These are phyloP conservation scores for Picea glauca DNA, from an alignment of 75 land plant genomes.

Conservation along the genomic window DNA sequence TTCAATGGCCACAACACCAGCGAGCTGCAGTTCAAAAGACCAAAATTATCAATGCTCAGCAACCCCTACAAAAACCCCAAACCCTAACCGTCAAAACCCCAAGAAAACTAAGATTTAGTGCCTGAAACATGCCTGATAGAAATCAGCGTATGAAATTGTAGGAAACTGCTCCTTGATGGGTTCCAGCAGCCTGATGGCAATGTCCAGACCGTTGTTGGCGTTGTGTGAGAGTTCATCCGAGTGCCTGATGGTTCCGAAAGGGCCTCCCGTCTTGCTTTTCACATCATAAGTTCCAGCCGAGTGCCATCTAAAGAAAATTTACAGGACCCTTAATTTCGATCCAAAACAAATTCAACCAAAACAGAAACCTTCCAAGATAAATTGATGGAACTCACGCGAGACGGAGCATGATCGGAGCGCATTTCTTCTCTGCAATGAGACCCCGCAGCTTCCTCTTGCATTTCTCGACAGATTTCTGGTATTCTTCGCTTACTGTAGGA, in stretches of 20 bases:
- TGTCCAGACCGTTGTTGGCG: slow-evolving; percentile 90
- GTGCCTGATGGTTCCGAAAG: slow-evolving; percentile 83
- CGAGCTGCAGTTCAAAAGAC: slow-evolving; percentile 38
- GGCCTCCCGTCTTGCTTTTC: slow-evolving; percentile 83
- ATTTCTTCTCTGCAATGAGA: slow-evolving; percentile 81
- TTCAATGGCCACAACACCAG: slow-evolving; percentile 97
- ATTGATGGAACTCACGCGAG: slow-evolving; percentile 49
- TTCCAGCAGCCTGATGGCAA: slow-evolving; percentile 74
- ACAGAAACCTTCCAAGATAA: neutral
- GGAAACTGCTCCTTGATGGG: slow-evolving; percentile 88
- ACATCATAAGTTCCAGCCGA: slow-evolving; percentile 92
- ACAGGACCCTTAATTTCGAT: neutral
- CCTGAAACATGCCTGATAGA: slow-evolving; percentile 60
- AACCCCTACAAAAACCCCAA: no score
- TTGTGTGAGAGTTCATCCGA: slow-evolving; percentile 61
- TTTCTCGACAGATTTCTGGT: slow-evolving; percentile 65
- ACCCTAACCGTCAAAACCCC: neutral
- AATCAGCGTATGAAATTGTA: slow-evolving; percentile 72
- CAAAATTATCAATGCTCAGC: neutral
- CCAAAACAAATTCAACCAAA: neutral
- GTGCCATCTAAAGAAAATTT: slow-evolving; percentile 67
- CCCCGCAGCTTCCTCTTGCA: slow-evolving; percentile 74
- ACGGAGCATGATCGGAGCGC: slow-evolving; percentile 88
- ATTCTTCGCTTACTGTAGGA: slow-evolving; percentile 80
- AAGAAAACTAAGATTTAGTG: neutral